Evolutionary conservation across 371 early-diverging fungal genomes (phyloP).

Genomic region (Mycotypha africana): DNA sequence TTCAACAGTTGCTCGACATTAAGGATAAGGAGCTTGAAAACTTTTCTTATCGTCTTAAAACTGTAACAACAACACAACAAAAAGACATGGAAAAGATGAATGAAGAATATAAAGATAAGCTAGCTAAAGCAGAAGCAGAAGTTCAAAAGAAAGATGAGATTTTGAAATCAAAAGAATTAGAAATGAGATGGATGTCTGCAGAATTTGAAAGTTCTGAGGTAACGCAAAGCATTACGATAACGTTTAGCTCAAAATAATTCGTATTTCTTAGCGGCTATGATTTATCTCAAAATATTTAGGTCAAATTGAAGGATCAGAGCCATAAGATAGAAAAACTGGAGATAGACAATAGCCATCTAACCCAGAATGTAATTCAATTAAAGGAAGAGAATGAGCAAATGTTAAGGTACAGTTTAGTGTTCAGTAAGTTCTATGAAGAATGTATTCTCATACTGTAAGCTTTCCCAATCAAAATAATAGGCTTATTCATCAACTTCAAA

Average conservation of each 20-base stretch:
- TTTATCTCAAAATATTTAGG: too few relatives aligned
- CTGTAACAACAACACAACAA: slow-evolving; percentile 30
- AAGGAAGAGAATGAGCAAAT: slow-evolving; percentile 41
- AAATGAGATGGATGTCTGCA: slow-evolving; percentile 33
- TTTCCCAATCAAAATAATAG: too few relatives aligned
- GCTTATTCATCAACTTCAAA: slow-evolving; percentile 36
- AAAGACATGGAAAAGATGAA: slow-evolving; percentile 37
- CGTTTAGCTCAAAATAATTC: too few relatives aligned
- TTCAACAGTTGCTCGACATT: slow-evolving; percentile 35
- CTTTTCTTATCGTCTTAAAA: slow-evolving; percentile 33
- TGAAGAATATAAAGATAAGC: slow-evolving; percentile 27
- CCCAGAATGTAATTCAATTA: slow-evolving; percentile 17
- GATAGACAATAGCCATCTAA: slow-evolving; percentile 29
- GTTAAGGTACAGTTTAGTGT: too few relatives aligned
- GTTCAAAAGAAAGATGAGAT: slow-evolving; percentile 23
- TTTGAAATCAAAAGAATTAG: slow-evolving; percentile 32
- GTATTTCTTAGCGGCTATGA: too few relatives aligned
- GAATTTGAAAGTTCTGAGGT: slow-evolving; percentile 47
- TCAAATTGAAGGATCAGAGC: slow-evolving; percentile 31
- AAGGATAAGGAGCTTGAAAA: slow-evolving; percentile 44
- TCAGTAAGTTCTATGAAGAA: too few relatives aligned
- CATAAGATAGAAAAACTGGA: slow-evolving; percentile 20
- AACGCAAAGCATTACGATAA: too few relatives aligned
- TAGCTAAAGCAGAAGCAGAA: slow-evolving; percentile 25
- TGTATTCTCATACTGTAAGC: neutral